Percentiles rank a stretch among this genome's conserved stretches.
phyloP scores from a whole-genome alignment of 2,329 filamentous ascomycete genomes.

The Arthrobotrys entomopaga region DNA sequence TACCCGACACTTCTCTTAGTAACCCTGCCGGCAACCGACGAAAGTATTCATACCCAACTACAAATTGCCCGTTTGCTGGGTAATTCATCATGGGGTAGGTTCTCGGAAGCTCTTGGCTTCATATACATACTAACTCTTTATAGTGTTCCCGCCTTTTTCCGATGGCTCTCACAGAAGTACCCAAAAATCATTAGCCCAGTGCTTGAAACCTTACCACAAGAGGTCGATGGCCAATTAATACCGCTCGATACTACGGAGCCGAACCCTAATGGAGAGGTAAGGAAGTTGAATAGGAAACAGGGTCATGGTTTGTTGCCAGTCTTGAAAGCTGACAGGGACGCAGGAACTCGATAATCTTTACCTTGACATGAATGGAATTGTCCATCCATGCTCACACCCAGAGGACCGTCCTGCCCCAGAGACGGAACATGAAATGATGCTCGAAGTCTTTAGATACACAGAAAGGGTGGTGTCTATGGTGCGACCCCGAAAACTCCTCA shows the following conservation, averaged over 20 bases:
- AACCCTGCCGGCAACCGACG: conserved; percentile 1
- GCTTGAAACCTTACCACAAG: conserved; percentile 82
- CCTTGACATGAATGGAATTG: conserved; percentile 99
- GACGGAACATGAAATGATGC: conserved; percentile 99
- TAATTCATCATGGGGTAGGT: conserved; percentile 47
- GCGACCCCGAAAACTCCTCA: conserved; percentile 89
- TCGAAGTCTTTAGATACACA: conserved; percentile 98
- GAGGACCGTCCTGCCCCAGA: conserved; percentile 90
- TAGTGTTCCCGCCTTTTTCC: conserved; percentile 59
- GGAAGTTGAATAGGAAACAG: background rate
- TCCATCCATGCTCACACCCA: conserved; percentile 97
- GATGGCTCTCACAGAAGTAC: conserved; percentile 97
- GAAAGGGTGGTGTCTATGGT: conserved; percentile 99
- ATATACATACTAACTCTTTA: conserved; percentile 6
- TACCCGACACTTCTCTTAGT: conserved; percentile 42
- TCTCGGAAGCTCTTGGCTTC: background rate
- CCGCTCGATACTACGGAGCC: conserved; percentile 84
- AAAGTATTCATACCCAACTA: background rate
- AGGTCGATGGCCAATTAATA: conserved; percentile 83
- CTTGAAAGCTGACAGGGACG: background rate
- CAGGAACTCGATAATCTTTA: conserved; percentile 95
- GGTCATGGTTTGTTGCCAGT: background rate
- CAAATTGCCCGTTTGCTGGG: background rate
- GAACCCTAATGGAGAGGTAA: conserved; percentile 87
- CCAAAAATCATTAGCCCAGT: conserved; percentile 96